Evolutionary conservation across 139 green algal species (phyloP).

Genomic region (Coelastrella sp.): DNA sequence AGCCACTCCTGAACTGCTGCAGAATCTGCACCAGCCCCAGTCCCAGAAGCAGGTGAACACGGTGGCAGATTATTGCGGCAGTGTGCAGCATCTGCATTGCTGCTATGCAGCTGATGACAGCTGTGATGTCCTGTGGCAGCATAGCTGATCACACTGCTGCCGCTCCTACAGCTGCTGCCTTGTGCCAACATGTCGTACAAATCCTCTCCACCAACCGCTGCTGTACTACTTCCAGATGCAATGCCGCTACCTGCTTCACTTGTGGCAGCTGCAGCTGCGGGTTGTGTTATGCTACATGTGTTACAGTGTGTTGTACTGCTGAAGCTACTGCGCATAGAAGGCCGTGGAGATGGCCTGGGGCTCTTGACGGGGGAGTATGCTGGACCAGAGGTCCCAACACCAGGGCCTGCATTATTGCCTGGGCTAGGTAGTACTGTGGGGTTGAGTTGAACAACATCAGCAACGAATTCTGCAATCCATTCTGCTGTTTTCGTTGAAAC

Average conservation of each 20-base stretch:
- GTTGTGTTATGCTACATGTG: no score
- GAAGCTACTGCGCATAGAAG: not conserved
- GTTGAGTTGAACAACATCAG: slow-evolving; percentile 62
- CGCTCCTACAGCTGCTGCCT: no score
- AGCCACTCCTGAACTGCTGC: not conserved
- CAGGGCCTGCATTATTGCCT: slow-evolving; percentile 21
- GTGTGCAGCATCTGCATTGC: not conserved
- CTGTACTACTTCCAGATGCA: no score
- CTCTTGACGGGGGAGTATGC: not conserved
- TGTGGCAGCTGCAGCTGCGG: not conserved
- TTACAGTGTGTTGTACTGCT: not conserved
- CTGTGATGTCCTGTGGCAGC: no score
- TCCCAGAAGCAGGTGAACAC: no score
- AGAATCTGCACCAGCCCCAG: not conserved
- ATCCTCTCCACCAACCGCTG: no score
- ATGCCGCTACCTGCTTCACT: no score
- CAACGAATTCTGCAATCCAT: slow-evolving; percentile 75
- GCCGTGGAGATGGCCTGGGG: slow-evolving; percentile 23
- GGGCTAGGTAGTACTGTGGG: slow-evolving; percentile 41
- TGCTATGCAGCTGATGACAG: no score
- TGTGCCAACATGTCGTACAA: no score
- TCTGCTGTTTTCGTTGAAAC: slow-evolving; percentile 72
- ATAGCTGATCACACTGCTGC: not conserved
- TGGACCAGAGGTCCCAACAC: not conserved
- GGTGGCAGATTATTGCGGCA: no score